Evolutionary conservation across 352 stramenopile genomes (phyloP).

Genomic region (Phytophthora pini): DNA sequence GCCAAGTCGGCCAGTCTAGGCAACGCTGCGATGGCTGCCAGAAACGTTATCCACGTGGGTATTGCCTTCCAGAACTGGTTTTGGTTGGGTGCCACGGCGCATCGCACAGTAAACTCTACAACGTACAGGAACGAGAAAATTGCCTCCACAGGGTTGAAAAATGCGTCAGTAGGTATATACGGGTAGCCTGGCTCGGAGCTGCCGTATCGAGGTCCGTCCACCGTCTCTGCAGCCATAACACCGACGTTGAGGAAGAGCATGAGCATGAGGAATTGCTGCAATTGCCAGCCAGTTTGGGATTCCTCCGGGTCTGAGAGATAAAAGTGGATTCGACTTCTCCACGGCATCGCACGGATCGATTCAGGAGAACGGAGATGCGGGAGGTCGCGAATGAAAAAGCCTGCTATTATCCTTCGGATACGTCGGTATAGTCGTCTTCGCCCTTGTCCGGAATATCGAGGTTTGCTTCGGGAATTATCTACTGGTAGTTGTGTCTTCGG

Average conservation of each 20-base stretch:
- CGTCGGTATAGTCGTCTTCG: too few relatives aligned
- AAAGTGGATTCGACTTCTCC: conserved; percentile 38
- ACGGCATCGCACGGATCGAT: conserved; percentile 40
- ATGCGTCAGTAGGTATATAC: conserved; percentile 41
- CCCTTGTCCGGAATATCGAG: neutral
- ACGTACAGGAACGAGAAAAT: conserved; percentile 54
- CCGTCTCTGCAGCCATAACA: conserved; percentile 49
- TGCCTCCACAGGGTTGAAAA: conserved; percentile 37
- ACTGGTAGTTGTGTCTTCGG: too few relatives aligned
- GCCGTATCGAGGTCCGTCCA: conserved; percentile 60
- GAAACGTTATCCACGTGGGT: conserved; percentile 38
- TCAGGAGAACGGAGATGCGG: conserved; percentile 25
- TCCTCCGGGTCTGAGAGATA: conserved; percentile 53
- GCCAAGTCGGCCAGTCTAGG: conserved; percentile 20
- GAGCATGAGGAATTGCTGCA: conserved; percentile 47
- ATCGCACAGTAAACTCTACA: conserved; percentile 51
- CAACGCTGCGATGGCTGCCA: conserved; percentile 43
- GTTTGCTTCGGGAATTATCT: conserved; percentile 1
- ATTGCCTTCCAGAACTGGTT: conserved; percentile 41
- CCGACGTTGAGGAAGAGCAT: conserved; percentile 47
- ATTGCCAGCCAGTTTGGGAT: conserved; percentile 43
- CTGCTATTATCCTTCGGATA: neutral
- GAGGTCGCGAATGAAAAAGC: conserved; percentile 17
- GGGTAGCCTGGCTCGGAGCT: conserved; percentile 50
- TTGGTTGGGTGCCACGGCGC: conserved; percentile 27